Percentiles rank a stretch among this genome's conserved stretches.
Conservation (phyloP, 257 asterid genomes). For the Solanum medicagineum region DNA sequence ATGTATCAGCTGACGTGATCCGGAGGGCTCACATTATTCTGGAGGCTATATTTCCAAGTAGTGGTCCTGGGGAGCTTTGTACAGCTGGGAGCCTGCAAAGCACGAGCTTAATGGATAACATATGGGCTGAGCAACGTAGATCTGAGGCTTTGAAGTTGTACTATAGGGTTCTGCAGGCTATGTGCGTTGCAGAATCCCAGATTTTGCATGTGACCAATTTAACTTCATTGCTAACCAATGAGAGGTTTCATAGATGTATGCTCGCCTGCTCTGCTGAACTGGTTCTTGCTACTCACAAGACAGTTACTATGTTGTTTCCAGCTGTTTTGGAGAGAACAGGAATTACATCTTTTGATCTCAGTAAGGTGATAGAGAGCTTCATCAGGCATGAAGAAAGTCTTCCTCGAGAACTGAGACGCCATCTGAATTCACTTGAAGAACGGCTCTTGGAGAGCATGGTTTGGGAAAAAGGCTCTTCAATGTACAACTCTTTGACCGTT, state of each 20-base stretch:
- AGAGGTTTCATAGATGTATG: constrained; percentile 98
- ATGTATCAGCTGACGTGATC: constrained; percentile 69
- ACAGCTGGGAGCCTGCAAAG: constrained; percentile 35
- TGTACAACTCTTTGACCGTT: constrained; percentile 87
- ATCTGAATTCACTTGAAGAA: constrained; percentile 90
- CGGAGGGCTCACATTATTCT: constrained; percentile 87
- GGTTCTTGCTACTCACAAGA: constrained; percentile 97
- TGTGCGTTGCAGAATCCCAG: constrained; percentile 88
- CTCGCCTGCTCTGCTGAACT: constrained; percentile 98
- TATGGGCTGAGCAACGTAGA: constrained; percentile 96
- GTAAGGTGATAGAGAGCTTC: constrained; percentile 98
- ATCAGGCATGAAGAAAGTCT: constrained; percentile 93
- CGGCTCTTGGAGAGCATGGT: constrained; percentile 94
- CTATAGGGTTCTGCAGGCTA: constrained; percentile 81
- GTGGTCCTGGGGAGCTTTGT: constrained; percentile 54
- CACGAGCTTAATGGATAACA: constrained; percentile 77
- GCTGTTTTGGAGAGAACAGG: constrained; percentile 95
- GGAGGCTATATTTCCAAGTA: constrained; percentile 87
- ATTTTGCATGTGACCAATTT: constrained; percentile 63
- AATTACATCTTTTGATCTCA: constrained; percentile 92
- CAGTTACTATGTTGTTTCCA: constrained; percentile 94
- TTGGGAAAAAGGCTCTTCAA: constrained; percentile 98
- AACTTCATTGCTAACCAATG: constrained; percentile 79
- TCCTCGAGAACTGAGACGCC: constrained; percentile 94
- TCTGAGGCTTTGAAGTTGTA: constrained; percentile 85